Evolutionary conservation across 352 stramenopile species (phyloP), one percentile per base, ranked within the genome.

Genomic region (Globisporangium nunn): DNA sequence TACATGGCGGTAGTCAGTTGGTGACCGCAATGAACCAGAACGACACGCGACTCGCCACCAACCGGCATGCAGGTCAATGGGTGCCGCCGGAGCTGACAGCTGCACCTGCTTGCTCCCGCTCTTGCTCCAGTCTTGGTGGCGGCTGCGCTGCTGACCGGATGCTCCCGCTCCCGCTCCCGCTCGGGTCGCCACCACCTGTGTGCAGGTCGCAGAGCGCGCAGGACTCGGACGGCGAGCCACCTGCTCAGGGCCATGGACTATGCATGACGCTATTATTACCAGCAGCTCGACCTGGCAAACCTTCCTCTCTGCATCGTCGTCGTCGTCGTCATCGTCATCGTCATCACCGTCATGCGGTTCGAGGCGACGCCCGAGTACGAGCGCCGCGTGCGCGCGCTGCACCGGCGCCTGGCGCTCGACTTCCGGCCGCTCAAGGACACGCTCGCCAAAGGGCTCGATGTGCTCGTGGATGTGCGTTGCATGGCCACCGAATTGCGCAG

Each of bases 331-430:
- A 8, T 11, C 33, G 33, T 37, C 33, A 8, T 11, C 33, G 33
- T 11, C 2, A 15, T 15, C 2, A 11, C 8, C 35, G 10, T 12
- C 44, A 73, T 73, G 68, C 56, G 49, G 49, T n/a, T 62, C 47
- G 60, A 61, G 43, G 64, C 47, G 47, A 64, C 70, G 37, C 56
- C 58, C 6, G 70, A 80, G 45, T 74, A 64, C 62, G 71, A 81
- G 59, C 62, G 57, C 53, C 68, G 75, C 56, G 71, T 75, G 54
- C 71, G 71, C 35, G 56, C 69, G 47, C 47, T 86, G 61, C 64
- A 57, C 23, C 76, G 77, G 64, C 71, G 67, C 10, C 60, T 86
- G n/a, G 61, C 73, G 52, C 71, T 86, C 46, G 75, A 86, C 62
- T 81, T 80, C 46, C 66, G 75, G 51, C 69, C 75, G 48, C 72